Percentiles rank a stretch among this genome's conserved stretches.
phyloP scores from a whole-genome alignment of 352 stramenopile genomes.

The Pythium guiyangense region DNA sequence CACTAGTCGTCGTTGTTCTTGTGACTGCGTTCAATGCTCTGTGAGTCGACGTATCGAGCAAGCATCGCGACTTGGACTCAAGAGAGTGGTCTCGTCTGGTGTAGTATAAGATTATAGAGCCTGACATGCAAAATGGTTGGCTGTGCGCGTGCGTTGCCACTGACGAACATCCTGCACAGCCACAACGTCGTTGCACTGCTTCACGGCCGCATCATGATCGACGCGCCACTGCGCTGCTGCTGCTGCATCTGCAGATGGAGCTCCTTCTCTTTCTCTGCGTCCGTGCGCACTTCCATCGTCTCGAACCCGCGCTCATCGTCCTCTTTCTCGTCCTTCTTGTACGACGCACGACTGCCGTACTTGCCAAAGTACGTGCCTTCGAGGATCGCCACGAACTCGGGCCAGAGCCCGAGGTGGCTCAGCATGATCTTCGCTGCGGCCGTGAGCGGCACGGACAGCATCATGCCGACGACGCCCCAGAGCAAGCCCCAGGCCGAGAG shows the following conservation, averaged over 20 bases:
- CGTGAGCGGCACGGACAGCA: constrained; percentile 84
- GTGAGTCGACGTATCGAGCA: background rate
- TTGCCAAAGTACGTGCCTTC: constrained; percentile 83
- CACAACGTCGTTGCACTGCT: background rate
- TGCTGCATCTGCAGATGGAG: constrained; percentile 22
- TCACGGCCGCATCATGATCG: constrained; percentile 28
- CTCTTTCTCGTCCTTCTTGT: constrained; percentile 77
- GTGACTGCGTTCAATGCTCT: background rate
- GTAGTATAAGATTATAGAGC: constrained; percentile 1
- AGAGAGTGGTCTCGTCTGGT: no score
- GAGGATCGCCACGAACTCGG: constrained; percentile 83
- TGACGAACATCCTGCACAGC: no score
- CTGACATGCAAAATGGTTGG: background rate
- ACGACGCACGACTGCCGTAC: constrained; percentile 58
- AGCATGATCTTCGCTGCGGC: constrained; percentile 87
- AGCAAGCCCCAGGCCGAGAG: constrained; percentile 85
- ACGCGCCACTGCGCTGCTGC: constrained; percentile 5
- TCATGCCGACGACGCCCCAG: constrained; percentile 87
- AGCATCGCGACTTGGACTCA: background rate
- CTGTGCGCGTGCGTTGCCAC: no score
- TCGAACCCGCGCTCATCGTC: constrained; percentile 40
- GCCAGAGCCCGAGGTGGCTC: constrained; percentile 81
- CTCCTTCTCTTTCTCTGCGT: constrained; percentile 44
- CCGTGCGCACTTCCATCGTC: constrained; percentile 72
- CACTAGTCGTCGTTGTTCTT: background rate